Percentiles rank a stretch among this genome's conserved stretches.
phyloP scores from a whole-genome alignment of 2,329 filamentous ascomycete species.

The Penicillium freii region DNA sequence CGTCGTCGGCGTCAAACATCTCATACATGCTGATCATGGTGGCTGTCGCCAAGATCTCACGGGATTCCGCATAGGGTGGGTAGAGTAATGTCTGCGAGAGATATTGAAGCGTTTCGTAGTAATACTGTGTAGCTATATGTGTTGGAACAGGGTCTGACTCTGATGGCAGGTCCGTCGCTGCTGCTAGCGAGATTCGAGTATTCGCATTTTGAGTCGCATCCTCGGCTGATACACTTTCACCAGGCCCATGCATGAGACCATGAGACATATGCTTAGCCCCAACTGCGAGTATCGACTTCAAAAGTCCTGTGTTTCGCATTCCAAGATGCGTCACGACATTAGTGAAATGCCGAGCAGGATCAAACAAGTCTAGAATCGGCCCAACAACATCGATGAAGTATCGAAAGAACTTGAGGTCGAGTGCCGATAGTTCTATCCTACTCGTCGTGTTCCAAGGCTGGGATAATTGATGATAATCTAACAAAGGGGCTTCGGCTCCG shows the following conservation, averaged over 20 bases:
- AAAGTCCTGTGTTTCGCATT: not conserved
- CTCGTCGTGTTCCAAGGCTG: constrained; percentile 16
- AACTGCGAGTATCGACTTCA: constrained; percentile 5
- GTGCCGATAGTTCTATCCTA: constrained; percentile 6
- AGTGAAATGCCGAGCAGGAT: constrained; percentile 14
- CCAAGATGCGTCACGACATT: constrained; percentile 18
- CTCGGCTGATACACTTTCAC: not conserved
- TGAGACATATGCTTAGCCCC: constrained; percentile 10
- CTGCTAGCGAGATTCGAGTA: not conserved
- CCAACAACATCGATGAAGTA: constrained; percentile 7
- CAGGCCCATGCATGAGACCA: not conserved
- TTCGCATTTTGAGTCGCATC: not conserved
- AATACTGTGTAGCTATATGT: constrained; percentile 48
- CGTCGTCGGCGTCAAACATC: constrained; percentile 54
- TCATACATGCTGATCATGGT: constrained; percentile 62
- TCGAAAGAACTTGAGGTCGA: constrained; percentile 9
- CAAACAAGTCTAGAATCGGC: constrained; percentile 18
- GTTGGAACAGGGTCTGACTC: not conserved
- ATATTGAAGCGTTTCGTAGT: constrained; percentile 62
- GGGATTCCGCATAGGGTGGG: constrained; percentile 52
- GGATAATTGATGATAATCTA: constrained; percentile 1
- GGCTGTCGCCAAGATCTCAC: constrained; percentile 58
- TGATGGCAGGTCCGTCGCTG: not conserved
- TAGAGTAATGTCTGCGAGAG: constrained; percentile 58
- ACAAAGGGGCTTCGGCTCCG: not conserved